These are phyloP conservation scores for Sarocladium strictum DNA, from an alignment of 2,329 filamentous ascomycete species.

Conservation along the genomic window DNA sequence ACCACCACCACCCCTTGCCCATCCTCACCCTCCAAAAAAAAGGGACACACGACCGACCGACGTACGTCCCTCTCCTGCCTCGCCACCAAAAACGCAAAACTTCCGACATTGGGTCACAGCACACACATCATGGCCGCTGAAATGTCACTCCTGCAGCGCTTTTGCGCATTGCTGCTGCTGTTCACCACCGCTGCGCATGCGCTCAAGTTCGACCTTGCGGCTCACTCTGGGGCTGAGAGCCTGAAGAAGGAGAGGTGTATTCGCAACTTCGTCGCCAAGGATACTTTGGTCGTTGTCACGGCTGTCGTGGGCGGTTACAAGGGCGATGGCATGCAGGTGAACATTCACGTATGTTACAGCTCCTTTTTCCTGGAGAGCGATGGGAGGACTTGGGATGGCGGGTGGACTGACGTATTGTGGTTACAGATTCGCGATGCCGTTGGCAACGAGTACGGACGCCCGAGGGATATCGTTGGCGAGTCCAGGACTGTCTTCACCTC, in stretches of 20 bases:
- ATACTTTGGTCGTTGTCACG: slow-evolving; percentile 93
- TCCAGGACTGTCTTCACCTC: slow-evolving; percentile 91
- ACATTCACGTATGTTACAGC: slow-evolving; percentile 71
- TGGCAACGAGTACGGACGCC: slow-evolving; percentile 91
- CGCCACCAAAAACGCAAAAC: slow-evolving; percentile 11
- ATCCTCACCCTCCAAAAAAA: neutral
- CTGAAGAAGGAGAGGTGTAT: slow-evolving; percentile 81
- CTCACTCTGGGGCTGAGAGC: slow-evolving; percentile 43
- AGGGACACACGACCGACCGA: neutral
- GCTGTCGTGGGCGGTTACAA: slow-evolving; percentile 78
- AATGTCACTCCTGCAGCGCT: slow-evolving; percentile 48
- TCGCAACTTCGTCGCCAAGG: slow-evolving; percentile 87
- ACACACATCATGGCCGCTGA: slow-evolving; percentile 39
- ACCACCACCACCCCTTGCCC: neutral
- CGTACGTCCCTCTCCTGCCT: neutral
- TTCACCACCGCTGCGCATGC: slow-evolving; percentile 53
- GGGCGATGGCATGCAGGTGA: slow-evolving; percentile 88
- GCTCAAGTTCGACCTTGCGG: slow-evolving; percentile 89
- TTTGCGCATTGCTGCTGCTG: slow-evolving; percentile 50
- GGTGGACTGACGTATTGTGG: slow-evolving; percentile 11
- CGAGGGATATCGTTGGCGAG: slow-evolving; percentile 88
- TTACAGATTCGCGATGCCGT: slow-evolving; percentile 85
- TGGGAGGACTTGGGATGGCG: neutral
- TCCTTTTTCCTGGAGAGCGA: too few species aligned
- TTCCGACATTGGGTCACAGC: slow-evolving; percentile 7